These are phyloP conservation scores for Gracilaria gracilis DNA, from an alignment of 23 red algal genomes.

Conservation along the genomic window DNA sequence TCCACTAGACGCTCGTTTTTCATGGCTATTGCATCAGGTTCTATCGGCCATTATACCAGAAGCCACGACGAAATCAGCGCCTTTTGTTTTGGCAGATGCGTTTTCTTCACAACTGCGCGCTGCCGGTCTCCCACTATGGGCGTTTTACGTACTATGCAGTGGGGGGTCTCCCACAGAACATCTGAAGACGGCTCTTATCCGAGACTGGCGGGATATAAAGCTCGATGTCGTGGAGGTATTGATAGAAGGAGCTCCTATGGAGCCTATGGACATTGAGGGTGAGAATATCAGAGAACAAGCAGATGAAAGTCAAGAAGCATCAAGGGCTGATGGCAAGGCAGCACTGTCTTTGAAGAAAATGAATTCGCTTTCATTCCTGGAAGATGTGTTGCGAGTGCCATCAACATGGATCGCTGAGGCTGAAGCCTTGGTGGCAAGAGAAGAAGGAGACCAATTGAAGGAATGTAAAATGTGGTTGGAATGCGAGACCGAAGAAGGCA, in stretches of 20 bases:
- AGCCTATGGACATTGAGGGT: conserved; percentile 13
- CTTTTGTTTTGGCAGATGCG: conserved; percentile 31
- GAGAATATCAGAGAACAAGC: not conserved
- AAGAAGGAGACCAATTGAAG: conserved; percentile 4
- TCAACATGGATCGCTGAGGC: conserved; percentile 50
- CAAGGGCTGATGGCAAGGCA: not conserved
- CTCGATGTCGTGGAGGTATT: conserved; percentile 41
- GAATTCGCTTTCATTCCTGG: conserved; percentile 16
- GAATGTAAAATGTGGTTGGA: conserved; percentile 60
- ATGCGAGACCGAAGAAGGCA: conserved; percentile 30
- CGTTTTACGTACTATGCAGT: conserved; percentile 70
- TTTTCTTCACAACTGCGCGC: conserved; percentile 48
- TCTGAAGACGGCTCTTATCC: conserved; percentile 38
- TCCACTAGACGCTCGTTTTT: conserved; percentile 46
- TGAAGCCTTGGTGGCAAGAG: conserved; percentile 36
- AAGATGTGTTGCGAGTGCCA: conserved; percentile 40
- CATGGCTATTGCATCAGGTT: conserved; percentile 67
- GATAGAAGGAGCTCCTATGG: not conserved
- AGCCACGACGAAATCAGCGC: conserved; percentile 33
- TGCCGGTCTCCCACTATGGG: conserved; percentile 51
- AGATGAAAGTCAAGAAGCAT: not conserved
- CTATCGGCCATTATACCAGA: conserved; percentile 48
- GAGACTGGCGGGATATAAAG: conserved; percentile 40
- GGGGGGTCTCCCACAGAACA: conserved; percentile 13
- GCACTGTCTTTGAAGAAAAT: conserved; percentile 4